Base-by-base conservation (phyloP, 495 filamentous ascomycete genomes). In the Aspergillus wentii region DNA sequence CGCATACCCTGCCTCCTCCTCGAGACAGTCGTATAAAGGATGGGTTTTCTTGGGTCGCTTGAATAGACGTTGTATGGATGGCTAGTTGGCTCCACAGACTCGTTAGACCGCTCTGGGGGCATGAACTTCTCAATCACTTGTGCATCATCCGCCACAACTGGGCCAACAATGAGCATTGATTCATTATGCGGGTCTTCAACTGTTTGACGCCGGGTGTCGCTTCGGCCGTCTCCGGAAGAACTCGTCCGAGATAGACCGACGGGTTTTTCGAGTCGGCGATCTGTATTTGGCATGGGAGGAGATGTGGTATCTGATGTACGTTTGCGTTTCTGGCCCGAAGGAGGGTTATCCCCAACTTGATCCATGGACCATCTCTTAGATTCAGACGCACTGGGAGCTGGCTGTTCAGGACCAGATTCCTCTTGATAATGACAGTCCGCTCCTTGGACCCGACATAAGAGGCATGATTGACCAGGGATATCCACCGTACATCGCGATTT, bases 401-500 rank as follows among this genome's bases (percentile, higher is more conserved):
- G 42, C 20, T 42, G 22, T n/a, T 65, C 58, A 22, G 52, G 46
- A 30, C 42, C 46, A 7, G 45, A 33, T 40, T 66, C 59, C 30
- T 71, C 68, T 43, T 69, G 68, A 18, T 71, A 71, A 37, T 71
- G 65, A 23, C 68, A 71, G 35, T 69, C 68, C 15, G 68, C 68
- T 15, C 65, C 66, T 41, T 71, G 69, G 22, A 70, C 64, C 33
- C 67, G 69, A 61, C 71, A 75, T 20, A 71, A 43, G 0, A 73
- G 52, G 35, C 71, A 75, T 5, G 66, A 67, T 30, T 68, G 61
- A 20, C 66, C 62, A 3, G 64, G 64, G 19, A 68, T 69, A 41
- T 73, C 71, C 8, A 71, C 66, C 2, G 66, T 71, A 38, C 71
- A 75, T 44, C 71, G 61, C 1, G 67, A 71, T 48, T 75, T 75